Conservation (phyloP, 805 yeast genomes). For the Saccharomycopsis sp. region DNA sequence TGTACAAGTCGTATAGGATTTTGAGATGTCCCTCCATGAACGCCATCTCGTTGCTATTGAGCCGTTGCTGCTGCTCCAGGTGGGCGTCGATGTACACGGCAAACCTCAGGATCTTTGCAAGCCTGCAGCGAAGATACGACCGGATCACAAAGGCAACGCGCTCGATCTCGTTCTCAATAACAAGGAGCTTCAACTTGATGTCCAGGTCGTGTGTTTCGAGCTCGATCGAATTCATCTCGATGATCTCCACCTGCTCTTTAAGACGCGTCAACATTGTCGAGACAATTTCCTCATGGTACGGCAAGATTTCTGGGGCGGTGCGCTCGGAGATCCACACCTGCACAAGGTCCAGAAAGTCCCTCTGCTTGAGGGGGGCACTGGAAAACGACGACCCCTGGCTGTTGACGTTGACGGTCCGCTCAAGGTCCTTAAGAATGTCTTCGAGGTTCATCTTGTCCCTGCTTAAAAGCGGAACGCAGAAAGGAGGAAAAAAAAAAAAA, state of each 20-base stretch:
- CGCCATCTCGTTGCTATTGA: slow-evolving; percentile 51
- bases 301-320: slow-evolving; percentile 77
- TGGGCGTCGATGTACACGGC: slow-evolving; percentile 44
- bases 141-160: slow-evolving; percentile 76
- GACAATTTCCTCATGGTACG: slow-evolving; percentile 56
- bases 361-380: too few species aligned
- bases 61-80: slow-evolving; percentile 27
- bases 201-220: slow-evolving; percentile 55
- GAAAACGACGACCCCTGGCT: too few species aligned
- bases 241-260: slow-evolving; percentile 61
- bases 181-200: slow-evolving; percentile 68
- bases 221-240: slow-evolving; percentile 73
- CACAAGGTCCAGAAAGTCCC: slow-evolving; percentile 39
- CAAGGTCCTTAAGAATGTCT: slow-evolving; percentile 63
- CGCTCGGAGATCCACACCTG: slow-evolving; percentile 78
- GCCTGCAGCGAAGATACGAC: slow-evolving; percentile 68
- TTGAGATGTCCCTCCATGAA: slow-evolving; percentile 66
- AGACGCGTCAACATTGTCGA: slow-evolving; percentile 49
- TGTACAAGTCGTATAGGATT: slow-evolving; percentile 55
- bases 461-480: neutral
- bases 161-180: slow-evolving; percentile 88
- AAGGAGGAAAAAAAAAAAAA: too few species aligned
- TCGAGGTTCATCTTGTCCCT: slow-evolving; percentile 44
- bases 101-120: slow-evolving; percentile 64
- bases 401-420: slow-evolving; percentile 35